phyloP scores from a whole-genome alignment of 2,329 filamentous ascomycete genomes.

The Fusarium begoniae region DNA sequence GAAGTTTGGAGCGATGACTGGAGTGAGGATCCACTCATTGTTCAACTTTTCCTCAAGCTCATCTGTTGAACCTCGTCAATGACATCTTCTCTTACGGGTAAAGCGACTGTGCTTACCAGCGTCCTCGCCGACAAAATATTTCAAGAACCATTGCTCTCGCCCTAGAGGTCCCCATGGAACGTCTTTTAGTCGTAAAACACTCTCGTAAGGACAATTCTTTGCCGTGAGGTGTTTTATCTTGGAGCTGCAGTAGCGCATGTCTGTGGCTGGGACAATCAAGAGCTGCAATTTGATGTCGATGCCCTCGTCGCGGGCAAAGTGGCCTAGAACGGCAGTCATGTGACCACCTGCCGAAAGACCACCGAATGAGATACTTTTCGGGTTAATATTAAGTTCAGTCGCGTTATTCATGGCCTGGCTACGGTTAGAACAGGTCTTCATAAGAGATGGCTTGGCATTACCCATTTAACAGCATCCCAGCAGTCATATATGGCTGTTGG shows the following conservation, averaged over 20 bases:
- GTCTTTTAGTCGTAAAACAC: rapidly evolving
- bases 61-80: background rate
- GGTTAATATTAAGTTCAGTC: background rate
- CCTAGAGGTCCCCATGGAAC: background rate
- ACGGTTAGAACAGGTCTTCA: background rate
- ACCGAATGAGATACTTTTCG: background rate
- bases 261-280: background rate
- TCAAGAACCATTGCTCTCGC: background rate
- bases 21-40: background rate
- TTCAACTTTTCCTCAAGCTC: background rate
- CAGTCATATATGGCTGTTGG: slow-evolving; percentile 2
- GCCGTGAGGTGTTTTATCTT: background rate
- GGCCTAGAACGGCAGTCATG: background rate
- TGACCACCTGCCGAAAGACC: background rate
- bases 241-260: background rate
- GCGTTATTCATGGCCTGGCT: background rate
- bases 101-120: background rate
- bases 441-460: rapidly evolving
- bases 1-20: background rate
- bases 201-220: background rate
- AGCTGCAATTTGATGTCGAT: background rate
- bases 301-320: background rate
- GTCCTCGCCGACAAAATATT: background rate
- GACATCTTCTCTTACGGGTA: rapidly evolving
- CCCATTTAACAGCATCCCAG: slow-evolving; percentile 5